phyloP scores from a whole-genome alignment of 2,329 filamentous ascomycete genomes.

The Trichoderma koningii region DNA sequence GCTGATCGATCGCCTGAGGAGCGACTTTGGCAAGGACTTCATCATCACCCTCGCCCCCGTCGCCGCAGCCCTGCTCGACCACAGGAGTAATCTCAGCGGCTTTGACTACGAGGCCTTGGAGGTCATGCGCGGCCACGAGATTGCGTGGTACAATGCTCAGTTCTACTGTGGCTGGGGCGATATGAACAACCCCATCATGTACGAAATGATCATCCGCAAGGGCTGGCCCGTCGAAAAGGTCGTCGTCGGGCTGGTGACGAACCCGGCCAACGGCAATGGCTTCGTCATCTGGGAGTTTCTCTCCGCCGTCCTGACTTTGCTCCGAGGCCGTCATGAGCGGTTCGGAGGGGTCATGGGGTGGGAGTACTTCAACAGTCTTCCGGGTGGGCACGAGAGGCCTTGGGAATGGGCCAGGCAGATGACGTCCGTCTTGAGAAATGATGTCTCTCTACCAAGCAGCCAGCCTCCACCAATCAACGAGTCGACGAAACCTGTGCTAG shows the following conservation, averaged over 20 bases:
- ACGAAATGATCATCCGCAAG: slow-evolving; percentile 53
- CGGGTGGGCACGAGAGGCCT: slow-evolving; percentile 62
- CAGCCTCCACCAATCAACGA: not conserved
- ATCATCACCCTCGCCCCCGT: slow-evolving; percentile 82
- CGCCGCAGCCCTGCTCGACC: slow-evolving; percentile 66
- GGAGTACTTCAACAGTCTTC: slow-evolving; percentile 88
- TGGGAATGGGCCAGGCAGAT: slow-evolving; percentile 80
- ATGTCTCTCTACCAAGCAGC: slow-evolving; percentile 30
- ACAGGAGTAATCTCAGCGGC: slow-evolving; percentile 67
- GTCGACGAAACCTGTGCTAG: slow-evolving; percentile 11
- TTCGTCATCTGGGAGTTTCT: slow-evolving; percentile 54
- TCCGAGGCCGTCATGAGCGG: slow-evolving; percentile 56
- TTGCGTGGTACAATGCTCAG: slow-evolving; percentile 87
- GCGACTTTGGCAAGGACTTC: slow-evolving; percentile 70
- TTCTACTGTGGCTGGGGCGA: slow-evolving; percentile 91
- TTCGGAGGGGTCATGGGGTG: slow-evolving; percentile 93
- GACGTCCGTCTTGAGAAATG: slow-evolving; percentile 48
- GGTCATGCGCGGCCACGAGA: slow-evolving; percentile 61
- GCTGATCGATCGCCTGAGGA: slow-evolving; percentile 66
- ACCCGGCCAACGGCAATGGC: slow-evolving; percentile 68
- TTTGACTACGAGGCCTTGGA: slow-evolving; percentile 81
- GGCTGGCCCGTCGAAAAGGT: slow-evolving; percentile 75
- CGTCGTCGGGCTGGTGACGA: slow-evolving; percentile 80
- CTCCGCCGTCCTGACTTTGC: slow-evolving; percentile 44
- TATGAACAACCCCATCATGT: slow-evolving; percentile 49